Base-by-base conservation (phyloP, 306 rosid species). In the Dryas alaskensis region DNA sequence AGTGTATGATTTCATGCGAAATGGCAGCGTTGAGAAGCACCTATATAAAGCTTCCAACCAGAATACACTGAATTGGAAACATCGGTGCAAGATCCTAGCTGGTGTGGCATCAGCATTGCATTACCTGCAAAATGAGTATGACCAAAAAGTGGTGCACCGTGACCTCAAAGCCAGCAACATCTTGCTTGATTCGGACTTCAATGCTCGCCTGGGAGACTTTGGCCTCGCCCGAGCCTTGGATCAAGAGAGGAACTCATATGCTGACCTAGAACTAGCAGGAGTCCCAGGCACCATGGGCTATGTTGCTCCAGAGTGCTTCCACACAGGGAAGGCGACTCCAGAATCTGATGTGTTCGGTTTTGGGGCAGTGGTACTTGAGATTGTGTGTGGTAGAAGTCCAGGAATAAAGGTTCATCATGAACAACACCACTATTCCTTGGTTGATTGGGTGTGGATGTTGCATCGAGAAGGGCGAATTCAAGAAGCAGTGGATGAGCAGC, bases 191-290 rank as follows among this genome's bases (percentile, higher is more conserved):
- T 72, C 79, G 1, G 79, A 81, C 77, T 83, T 55, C 84, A 79
- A 86, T 45, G 86, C 86, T 19, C 84, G 84, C 47, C 64, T 86
- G 44, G 87, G 90, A 7, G 86, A 86, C 47, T 86, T 86, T 13
- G 87, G 90, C 55, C 90, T 86, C n/a, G 90, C 90, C 22, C 76
- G 82, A 47, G 84, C 84, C 79, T 73, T 83, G 74, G 90, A 86
- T 1, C 74, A 77, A 12, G 86, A 83, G 60, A 78, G 84, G 64
- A 86, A 81, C 76, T 86, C 90, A 0, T 83, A 81, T 63, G 87
- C 87, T 10, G 90, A 86, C 67, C 65, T 83, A 14, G 79, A 69
- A 46, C 14, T 57, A 65, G 70, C 78, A 8, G 84, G 87, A 60
- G 81, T 86, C 14, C 67, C 82, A 0, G 90, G 90, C 70, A 86